Base-by-base conservation (phyloP, 2,329 filamentous ascomycete species). In the Monascus ruber region DNA sequence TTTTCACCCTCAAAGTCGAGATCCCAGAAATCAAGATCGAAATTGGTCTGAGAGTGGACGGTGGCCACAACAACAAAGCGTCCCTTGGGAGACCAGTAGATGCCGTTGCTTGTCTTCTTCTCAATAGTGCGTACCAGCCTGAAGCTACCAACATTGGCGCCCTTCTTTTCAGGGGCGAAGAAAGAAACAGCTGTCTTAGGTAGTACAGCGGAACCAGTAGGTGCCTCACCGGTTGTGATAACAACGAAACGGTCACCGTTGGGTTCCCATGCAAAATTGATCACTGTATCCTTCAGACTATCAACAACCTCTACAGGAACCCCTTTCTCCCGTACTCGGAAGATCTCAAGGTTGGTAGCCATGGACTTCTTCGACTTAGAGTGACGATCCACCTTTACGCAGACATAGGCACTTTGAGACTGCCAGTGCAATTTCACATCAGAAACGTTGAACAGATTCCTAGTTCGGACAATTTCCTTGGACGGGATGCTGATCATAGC, bases 401-500 rank as follows among this genome's bases (percentile, higher is more conserved):
- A 96, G 44, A 98, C 79, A 60, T 95, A 98, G 44, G 83, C 77
- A 41, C 81, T 85, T 47, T 95, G 86, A 4, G 87, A 94, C 69
- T 98, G 91, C 91, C 91, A 98, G 73, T 98, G 91, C 11, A 98
- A 77, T 72, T 96, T 98, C 42, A 85, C 91, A 62, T 98, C 91
- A 34, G 85, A 86, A 42, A 98, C 91, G 61, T 91, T 96, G 77
- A 98, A 96, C 34, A 98, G 77, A 62, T 98, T 98, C 58, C 94
- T 77, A 4, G 89, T 93, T 55, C 91, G 82, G 47, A 98, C 81
- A 50, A 95, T 77, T 66, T 96, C 81, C 71, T 95, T 96, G 43
- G 85, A 88, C 5, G 91, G 91, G 49, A 98, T 78, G 68, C 81
- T 88, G 89, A 98, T 96, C 54, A 98, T 71, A 50, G 83, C 87